Conservation (phyloP, 306 rosid genomes). For the Delonix regia region DNA sequence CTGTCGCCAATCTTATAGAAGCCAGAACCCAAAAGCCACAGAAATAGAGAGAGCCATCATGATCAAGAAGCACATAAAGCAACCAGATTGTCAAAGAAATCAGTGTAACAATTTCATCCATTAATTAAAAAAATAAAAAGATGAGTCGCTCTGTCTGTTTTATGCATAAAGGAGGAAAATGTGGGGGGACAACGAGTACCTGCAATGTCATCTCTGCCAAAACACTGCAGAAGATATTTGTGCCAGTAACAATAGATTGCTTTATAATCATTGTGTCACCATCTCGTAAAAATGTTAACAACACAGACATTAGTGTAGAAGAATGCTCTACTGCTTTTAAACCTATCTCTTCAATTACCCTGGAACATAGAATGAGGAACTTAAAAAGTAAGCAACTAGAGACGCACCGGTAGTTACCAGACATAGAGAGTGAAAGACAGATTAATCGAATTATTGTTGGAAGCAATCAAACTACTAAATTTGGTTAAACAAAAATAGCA, state of each 20-base stretch:
- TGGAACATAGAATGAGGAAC: slow-evolving; percentile 37
- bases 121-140: not conserved
- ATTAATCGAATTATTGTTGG: not conserved
- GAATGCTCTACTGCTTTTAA: slow-evolving; percentile 75
- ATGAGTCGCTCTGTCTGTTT: not conserved
- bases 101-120: not conserved
- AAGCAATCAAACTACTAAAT: not conserved
- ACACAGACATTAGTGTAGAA: slow-evolving; percentile 60
- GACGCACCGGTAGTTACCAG: not conserved
- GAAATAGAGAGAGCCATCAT: slow-evolving; percentile 2
- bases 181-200: slow-evolving; percentile 52
- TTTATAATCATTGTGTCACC: slow-evolving; percentile 54
- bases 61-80: not conserved
- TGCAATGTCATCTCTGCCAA: slow-evolving; percentile 81
- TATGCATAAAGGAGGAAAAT: not conserved
- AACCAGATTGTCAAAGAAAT: not conserved
- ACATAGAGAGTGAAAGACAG: not conserved
- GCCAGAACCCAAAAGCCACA: not conserved
- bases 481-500: not conserved
- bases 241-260: slow-evolving; percentile 75
- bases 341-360: slow-evolving; percentile 86
- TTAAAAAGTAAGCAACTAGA: not conserved
- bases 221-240: slow-evolving; percentile 59
- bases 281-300: slow-evolving; percentile 70
- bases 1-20: not conserved